Percentiles rank a stretch among this genome's conserved stretches.
phyloP scores from a whole-genome alignment of 148 eudicot genomes.

The Hydrangea macrophylla region DNA sequence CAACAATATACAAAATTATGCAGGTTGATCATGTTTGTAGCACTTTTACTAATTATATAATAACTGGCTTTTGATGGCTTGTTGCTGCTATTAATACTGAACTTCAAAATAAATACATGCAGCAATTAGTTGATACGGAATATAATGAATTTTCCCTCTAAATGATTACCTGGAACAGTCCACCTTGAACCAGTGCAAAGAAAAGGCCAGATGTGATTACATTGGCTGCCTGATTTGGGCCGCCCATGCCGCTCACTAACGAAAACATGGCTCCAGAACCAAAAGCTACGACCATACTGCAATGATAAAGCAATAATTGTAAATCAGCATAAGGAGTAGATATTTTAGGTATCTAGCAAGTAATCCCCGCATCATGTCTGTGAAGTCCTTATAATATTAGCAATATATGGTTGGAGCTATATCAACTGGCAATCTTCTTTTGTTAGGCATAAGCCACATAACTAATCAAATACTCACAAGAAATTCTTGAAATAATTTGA shows the following conservation, averaged over 20 bases:
- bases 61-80: too few relatives aligned
- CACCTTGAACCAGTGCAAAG: constrained; percentile 96
- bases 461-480: too few relatives aligned
- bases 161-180: constrained; percentile 65
- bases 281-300: constrained; percentile 96
- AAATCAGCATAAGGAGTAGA: background rate
- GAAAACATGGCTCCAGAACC: constrained; percentile 93
- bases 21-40: too few relatives aligned
- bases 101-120: background rate
- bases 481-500: too few relatives aligned
- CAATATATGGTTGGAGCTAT: too few relatives aligned
- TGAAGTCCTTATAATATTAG: too few relatives aligned
- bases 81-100: background rate
- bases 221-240: constrained; percentile 72
- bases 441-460: too few relatives aligned
- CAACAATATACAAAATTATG: too few relatives aligned
- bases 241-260: constrained; percentile 91
- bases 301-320: constrained; percentile 10
- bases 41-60: background rate
- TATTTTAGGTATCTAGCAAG: too few relatives aligned
- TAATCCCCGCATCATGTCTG: too few relatives aligned
- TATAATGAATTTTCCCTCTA: background rate
- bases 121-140: background rate
- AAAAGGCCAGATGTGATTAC: constrained; percentile 70
- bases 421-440: too few relatives aligned